phyloP scores from a whole-genome alignment of 768 basidiomycete genomes.

The Amanita pseudoporphyria region DNA sequence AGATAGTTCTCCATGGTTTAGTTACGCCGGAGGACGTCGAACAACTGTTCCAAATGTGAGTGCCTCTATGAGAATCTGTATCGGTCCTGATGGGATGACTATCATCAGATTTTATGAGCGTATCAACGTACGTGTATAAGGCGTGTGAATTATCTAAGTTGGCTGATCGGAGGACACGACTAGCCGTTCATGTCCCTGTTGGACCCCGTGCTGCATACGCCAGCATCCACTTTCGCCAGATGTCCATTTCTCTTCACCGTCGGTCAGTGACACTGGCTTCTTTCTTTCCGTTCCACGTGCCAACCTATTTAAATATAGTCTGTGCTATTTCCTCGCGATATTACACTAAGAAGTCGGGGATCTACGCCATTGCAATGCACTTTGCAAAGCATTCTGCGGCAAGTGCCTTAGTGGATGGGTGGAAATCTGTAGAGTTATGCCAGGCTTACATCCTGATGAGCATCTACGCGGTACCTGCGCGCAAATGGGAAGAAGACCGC shows the following conservation, averaged over 20 bases:
- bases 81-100: background rate
- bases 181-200: slow-evolving; percentile 67
- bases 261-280: slow-evolving; percentile 32
- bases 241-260: slow-evolving; percentile 91
- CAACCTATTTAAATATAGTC: slow-evolving; percentile 28
- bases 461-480: slow-evolving; percentile 69
- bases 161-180: background rate
- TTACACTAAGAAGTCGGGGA: slow-evolving; percentile 68
- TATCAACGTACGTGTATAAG: slow-evolving; percentile 46
- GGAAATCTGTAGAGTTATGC: slow-evolving; percentile 80
- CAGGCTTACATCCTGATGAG: slow-evolving; percentile 91
- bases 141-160: background rate
- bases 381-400: slow-evolving; percentile 79
- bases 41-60: slow-evolving; percentile 77
- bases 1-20: slow-evolving; percentile 72
- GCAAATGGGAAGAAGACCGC: slow-evolving; percentile 83
- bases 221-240: slow-evolving; percentile 67
- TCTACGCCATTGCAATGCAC: slow-evolving; percentile 85
- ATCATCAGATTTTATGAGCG: slow-evolving; percentile 54
- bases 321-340: slow-evolving; percentile 84
- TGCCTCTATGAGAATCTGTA: slow-evolving; percentile 8
- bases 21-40: slow-evolving; percentile 74
- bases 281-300: background rate
- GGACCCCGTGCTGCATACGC: slow-evolving; percentile 75
- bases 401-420: slow-evolving; percentile 70